phyloP scores from a whole-genome alignment of 768 basidiomycete species.

The Leccinum longicurvipes region DNA sequence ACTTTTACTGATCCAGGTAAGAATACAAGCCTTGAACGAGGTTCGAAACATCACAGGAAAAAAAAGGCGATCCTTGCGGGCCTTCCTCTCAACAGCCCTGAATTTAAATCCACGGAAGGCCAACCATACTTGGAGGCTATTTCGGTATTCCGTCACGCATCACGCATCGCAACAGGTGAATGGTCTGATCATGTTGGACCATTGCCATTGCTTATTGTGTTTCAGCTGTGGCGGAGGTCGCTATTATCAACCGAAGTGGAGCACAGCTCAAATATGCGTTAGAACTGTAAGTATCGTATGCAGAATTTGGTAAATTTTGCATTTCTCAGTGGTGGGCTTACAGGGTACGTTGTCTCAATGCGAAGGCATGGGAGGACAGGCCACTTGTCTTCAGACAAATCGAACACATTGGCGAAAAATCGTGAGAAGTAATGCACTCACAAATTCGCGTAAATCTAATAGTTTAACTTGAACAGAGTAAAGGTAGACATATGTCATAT shows the following conservation, averaged over 20 bases:
- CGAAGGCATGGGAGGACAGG: slow-evolving; percentile 91
- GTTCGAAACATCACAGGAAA: slow-evolving; percentile 5
- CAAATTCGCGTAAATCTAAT: neutral
- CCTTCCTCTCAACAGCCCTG: slow-evolving; percentile 62
- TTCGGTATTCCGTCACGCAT: slow-evolving; percentile 69
- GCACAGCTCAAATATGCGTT: slow-evolving; percentile 67
- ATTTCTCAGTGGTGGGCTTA: slow-evolving; percentile 1
- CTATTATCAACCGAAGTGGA: slow-evolving; percentile 62
- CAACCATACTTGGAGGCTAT: slow-evolving; percentile 70
- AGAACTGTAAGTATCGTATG: slow-evolving; percentile 55
- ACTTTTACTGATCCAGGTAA: slow-evolving; percentile 75
- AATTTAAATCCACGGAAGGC: slow-evolving; percentile 69
- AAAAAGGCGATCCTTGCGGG: slow-evolving; percentile 67
- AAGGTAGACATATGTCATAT: slow-evolving; percentile 16
- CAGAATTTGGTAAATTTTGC: neutral
- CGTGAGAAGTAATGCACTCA: slow-evolving; percentile 44
- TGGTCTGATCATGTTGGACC: neutral
- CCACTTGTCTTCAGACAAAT: slow-evolving; percentile 84
- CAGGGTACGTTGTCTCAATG: slow-evolving; percentile 73
- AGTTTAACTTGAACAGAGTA: slow-evolving; percentile 17
- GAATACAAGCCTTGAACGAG: slow-evolving; percentile 1
- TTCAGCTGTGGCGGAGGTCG: slow-evolving; percentile 76
- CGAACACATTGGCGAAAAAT: slow-evolving; percentile 89
- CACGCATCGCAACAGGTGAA: slow-evolving; percentile 73
- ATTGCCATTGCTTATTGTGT: slow-evolving; percentile 2